Percentiles rank a stretch among this genome's conserved stretches.
Evolutionary conservation across 257 asterid species (phyloP).

Genomic region (Solanum chilense): DNA sequence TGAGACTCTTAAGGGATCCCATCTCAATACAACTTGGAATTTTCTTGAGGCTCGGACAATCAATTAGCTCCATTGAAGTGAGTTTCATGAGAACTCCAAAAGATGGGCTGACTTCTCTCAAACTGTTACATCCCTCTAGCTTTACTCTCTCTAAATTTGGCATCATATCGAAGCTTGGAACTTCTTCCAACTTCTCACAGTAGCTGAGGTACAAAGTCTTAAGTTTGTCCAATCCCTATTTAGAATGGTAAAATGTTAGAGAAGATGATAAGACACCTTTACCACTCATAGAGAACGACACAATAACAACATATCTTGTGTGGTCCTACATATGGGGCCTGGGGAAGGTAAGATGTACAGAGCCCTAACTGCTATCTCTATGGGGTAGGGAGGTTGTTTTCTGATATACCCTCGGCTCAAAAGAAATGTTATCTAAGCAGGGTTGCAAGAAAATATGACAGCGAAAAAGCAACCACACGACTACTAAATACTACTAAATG

Average conservation of each 20-base stretch:
- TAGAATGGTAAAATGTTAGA: background rate
- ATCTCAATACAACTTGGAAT: background rate
- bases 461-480: background rate
- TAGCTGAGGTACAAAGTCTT: background rate
- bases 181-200: background rate
- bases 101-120: background rate
- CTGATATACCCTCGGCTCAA: background rate
- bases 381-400: background rate
- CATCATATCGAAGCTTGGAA: background rate
- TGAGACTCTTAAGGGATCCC: background rate
- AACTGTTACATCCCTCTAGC: background rate
- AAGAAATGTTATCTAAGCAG: background rate
- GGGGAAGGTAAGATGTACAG: background rate
- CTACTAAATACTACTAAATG: background rate
- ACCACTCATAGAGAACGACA: background rate
- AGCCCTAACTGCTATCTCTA: background rate
- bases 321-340: background rate
- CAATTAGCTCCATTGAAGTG: background rate
- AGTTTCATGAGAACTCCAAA: background rate
- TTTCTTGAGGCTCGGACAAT: background rate
- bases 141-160: constrained; percentile 1
- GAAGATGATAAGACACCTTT: background rate
- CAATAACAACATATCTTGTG: background rate
- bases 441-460: background rate
- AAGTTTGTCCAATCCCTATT: background rate